These are phyloP conservation scores for Paramecium tetraurelia DNA, from an alignment of 73 alveolate genomes.

Conservation along the genomic window DNA sequence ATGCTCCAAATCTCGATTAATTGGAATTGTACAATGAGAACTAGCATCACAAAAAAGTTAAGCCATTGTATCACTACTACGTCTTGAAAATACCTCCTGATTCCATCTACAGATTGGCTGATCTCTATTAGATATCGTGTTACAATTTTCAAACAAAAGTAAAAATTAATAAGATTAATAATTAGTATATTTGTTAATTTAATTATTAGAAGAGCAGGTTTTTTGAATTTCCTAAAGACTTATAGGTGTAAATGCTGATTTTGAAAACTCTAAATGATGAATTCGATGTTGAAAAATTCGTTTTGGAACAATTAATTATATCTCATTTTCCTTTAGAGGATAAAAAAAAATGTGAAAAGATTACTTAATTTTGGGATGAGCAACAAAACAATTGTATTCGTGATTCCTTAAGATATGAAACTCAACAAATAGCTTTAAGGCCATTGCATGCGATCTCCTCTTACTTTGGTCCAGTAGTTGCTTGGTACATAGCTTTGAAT, in stretches of 20 bases:
- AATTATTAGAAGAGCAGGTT: not conserved
- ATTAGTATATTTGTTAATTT: constrained; percentile 8
- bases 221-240: constrained; percentile 44
- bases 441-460: constrained; percentile 38
- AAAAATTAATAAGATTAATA: not conserved
- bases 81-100: constrained; percentile 23
- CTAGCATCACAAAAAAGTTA: not conserved
- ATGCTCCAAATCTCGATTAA: not conserved
- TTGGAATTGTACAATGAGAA: not conserved
- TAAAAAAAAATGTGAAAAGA: not conserved
- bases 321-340: constrained; percentile 45
- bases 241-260: not conserved
- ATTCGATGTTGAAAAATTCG: constrained; percentile 26
- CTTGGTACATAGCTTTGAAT: constrained; percentile 21
- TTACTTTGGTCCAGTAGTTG: constrained; percentile 32
- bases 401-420: constrained; percentile 32
- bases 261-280: constrained; percentile 29
- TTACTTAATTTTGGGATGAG: constrained; percentile 27
- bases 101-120: constrained; percentile 5
- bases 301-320: not conserved
- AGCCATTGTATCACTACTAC: not conserved
- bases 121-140: not conserved
- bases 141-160: constrained; percentile 22
- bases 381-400: constrained; percentile 12
- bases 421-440: constrained; percentile 8